phyloP scores from a whole-genome alignment of 495 filamentous ascomycete genomes.

The Penicillium pulvis region DNA sequence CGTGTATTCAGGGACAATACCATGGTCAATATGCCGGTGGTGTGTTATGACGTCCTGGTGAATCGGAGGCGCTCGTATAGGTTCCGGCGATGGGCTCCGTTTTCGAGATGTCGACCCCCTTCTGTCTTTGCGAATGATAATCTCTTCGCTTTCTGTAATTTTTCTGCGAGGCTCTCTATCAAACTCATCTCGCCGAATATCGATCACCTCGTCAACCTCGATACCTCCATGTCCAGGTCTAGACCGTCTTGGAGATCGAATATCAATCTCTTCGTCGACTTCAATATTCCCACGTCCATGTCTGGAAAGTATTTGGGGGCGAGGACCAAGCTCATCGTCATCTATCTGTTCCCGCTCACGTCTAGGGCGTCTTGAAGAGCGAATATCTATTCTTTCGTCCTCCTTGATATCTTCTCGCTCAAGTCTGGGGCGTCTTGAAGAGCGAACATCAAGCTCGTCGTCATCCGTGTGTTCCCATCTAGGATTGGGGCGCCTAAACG shows the following conservation, averaged over 20 bases:
- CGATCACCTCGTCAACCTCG: constrained; percentile 17
- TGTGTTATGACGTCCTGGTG: constrained; percentile 83
- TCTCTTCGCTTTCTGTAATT: constrained; percentile 33
- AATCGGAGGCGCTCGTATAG: constrained; percentile 69
- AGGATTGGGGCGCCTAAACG: background rate
- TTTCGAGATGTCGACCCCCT: background rate
- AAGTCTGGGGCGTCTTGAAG: background rate
- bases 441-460: background rate
- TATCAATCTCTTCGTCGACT: constrained; percentile 18
- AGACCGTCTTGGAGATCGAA: constrained; percentile 9
- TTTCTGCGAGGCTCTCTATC: constrained; percentile 13
- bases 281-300: constrained; percentile 2
- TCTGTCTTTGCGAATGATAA: constrained; percentile 21
- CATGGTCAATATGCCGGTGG: constrained; percentile 87
- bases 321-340: constrained; percentile 15
- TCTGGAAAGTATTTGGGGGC: constrained; percentile 3
- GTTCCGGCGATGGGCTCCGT: constrained; percentile 40
- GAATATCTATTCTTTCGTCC: background rate
- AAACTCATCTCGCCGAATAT: constrained; percentile 12
- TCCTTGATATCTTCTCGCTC: background rate
- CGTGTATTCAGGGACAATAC: constrained; percentile 31
- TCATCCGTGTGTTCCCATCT: background rate
- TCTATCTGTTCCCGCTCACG: background rate
- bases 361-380: background rate
- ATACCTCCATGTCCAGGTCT: constrained; percentile 2